Evolutionary conservation across 495 filamentous ascomycete species (phyloP).

Genomic region (Penicillium pancosmium): DNA sequence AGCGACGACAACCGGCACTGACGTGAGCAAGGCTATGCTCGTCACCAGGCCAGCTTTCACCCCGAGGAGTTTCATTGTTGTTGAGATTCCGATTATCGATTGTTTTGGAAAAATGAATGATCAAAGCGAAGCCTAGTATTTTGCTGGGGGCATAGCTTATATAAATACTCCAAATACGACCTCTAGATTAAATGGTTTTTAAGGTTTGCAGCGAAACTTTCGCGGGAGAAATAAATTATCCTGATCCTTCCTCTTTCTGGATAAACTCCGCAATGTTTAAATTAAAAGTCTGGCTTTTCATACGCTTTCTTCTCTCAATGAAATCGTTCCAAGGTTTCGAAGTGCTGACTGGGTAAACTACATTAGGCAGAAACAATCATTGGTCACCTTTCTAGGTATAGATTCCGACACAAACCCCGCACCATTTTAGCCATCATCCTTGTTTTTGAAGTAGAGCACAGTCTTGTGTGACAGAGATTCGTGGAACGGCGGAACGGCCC

Average conservation of each 20-base stretch:
- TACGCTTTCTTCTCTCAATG: not conserved
- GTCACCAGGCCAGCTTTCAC: constrained; percentile 4
- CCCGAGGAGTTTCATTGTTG: constrained; percentile 9
- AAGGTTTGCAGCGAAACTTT: too few species aligned
- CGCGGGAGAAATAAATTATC: too few species aligned
- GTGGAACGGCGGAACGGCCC: too few species aligned
- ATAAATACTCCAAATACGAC: too few species aligned
- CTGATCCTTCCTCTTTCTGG: not conserved
- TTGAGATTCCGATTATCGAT: constrained; percentile 9
- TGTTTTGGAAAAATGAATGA: not conserved
- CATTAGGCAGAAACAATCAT: constrained; percentile 14
- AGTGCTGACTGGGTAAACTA: constrained; percentile 7
- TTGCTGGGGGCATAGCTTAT: too few species aligned
- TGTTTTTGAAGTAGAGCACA: not conserved
- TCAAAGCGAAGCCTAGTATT: too few species aligned
- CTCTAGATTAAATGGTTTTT: too few species aligned
- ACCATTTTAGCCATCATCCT: constrained; percentile 1
- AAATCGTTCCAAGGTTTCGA: not conserved
- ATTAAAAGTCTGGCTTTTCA: not conserved
- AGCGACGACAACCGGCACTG: constrained; percentile 13
- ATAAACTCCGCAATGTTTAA: constrained; percentile 3
- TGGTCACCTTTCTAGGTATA: constrained; percentile 10
- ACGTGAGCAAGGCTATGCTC: constrained; percentile 18
- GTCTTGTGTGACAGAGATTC: not conserved
- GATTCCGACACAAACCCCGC: not conserved